Evolutionary conservation across 2,329 filamentous ascomycete genomes (phyloP), one percentile per base, ranked within the genome.

Genomic region (Fusarium sp.): DNA sequence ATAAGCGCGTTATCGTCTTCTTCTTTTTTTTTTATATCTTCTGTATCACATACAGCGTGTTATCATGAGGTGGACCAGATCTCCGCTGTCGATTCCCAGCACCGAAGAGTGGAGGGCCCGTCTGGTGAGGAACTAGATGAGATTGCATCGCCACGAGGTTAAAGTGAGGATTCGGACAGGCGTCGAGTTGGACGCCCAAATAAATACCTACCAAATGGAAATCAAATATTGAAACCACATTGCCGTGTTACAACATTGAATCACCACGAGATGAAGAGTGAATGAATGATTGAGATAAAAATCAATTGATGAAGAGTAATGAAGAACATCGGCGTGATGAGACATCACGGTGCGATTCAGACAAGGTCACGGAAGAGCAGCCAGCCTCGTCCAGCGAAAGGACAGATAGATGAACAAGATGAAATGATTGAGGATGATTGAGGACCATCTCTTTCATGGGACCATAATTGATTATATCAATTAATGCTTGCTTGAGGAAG

Each of bases 31-130:
- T 79, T 86, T 79, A 73, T 85, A 81, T 83, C 80, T 79, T 86
- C 85, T 87, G 83, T 86, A 84, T 79, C 79, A 81, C 79, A 79
- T 80, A 81, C 77, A 76, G 76, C 73, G 70, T 79, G 78, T 84
- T 52, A 52, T 52, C 50, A 52, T 80, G 81, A 80, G 85, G 84
- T 86, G 85, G 84, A 85, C 85, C 82, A 54, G 50, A 78, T 85
- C 88, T 90, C 88, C 88, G 88, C 88, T 83, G 80, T 84, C 85
- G 84, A 72, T 83, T 82, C 85, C 90, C 83, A 88, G 86, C 88
- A 91, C 89, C 89, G 86, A 90, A 86, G 88, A 90, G 88, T 90
- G 87, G 87, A 82, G 81, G 79, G 81, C 79, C 80, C 80, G 77
- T 79, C 75, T 76, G 59, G 50, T 68, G 54, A 59, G 52, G 49